These are phyloP conservation scores for Leccinum pellstonianum DNA, from an alignment of 768 basidiomycete genomes.

Conservation along the genomic window DNA sequence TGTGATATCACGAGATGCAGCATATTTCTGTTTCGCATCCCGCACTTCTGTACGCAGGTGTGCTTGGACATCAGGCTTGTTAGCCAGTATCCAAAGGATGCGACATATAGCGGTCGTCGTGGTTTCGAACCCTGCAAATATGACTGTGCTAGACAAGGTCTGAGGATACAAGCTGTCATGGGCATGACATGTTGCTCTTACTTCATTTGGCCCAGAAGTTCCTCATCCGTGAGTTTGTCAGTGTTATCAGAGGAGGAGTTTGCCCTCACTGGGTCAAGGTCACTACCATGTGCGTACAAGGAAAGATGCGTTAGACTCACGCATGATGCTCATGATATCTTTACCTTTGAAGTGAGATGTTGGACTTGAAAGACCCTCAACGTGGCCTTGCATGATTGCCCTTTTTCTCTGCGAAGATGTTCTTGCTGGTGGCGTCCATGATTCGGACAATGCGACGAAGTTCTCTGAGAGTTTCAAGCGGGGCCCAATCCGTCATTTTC, in stretches of 20 bases:
- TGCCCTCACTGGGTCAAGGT: constrained; percentile 30
- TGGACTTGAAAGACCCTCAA: constrained; percentile 7
- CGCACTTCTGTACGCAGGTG: constrained; percentile 35
- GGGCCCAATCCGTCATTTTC: constrained; percentile 34
- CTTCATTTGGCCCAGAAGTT: constrained; percentile 41
- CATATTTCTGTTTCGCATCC: constrained; percentile 24
- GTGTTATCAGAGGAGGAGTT: constrained; percentile 30
- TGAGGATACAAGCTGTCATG: not conserved
- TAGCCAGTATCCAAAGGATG: constrained; percentile 35
- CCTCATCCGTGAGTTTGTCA: constrained; percentile 35
- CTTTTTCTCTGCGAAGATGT: constrained; percentile 33
- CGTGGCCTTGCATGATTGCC: constrained; percentile 19
- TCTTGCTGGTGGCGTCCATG: constrained; percentile 31
- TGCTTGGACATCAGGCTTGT: constrained; percentile 29
- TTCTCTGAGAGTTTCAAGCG: constrained; percentile 28
- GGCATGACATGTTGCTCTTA: constrained; percentile 13
- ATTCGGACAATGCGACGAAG: constrained; percentile 27
- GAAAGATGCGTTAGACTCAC: constrained; percentile 23
- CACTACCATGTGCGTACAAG: not conserved
- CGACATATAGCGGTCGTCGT: constrained; percentile 34
- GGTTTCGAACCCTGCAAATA: constrained; percentile 35
- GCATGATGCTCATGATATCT: constrained; percentile 42
- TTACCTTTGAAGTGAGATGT: constrained; percentile 22
- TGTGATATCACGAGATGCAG: constrained; percentile 8
- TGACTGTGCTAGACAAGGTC: constrained; percentile 29